These are phyloP conservation scores for Stachybotrys elegans DNA, from an alignment of 2,329 filamentous ascomycete genomes.

Conservation along the genomic window DNA sequence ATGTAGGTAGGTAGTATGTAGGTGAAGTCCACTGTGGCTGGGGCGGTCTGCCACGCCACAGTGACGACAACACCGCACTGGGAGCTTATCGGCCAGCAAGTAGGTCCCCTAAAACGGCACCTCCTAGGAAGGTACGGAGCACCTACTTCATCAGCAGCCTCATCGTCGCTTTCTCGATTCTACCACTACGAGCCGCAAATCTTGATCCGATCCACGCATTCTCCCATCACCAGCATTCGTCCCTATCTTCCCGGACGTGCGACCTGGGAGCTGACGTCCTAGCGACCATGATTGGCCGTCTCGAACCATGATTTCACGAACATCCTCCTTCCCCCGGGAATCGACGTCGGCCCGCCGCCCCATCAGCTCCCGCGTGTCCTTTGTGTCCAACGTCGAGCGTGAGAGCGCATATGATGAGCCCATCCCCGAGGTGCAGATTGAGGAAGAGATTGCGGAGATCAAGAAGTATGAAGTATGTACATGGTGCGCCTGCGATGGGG, in stretches of 20 bases:
- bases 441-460: conserved; percentile 95
- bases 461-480: conserved; percentile 78
- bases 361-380: conserved; percentile 61
- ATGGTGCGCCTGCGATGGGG: no score
- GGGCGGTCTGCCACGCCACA: no score
- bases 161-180: no score
- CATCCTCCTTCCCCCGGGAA: conserved; percentile 42
- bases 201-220: not conserved
- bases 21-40: no score
- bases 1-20: no score
- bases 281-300: conserved; percentile 33
- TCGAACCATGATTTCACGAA: conserved; percentile 43
- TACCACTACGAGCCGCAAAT: no score
- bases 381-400: conserved; percentile 60
- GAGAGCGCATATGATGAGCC: conserved; percentile 49
- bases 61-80: no score
- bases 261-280: no score
- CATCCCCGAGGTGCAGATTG: conserved; percentile 65
- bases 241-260: not conserved
- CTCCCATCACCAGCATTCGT: not conserved
- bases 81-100: no score
- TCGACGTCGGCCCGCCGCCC: conserved; percentile 40
- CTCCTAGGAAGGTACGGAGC: no score
- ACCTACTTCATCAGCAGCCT: no score
- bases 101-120: no score